Base-by-base conservation (phyloP, 495 filamentous ascomycete genomes). In the Hypoxylon lienhwacheense region DNA sequence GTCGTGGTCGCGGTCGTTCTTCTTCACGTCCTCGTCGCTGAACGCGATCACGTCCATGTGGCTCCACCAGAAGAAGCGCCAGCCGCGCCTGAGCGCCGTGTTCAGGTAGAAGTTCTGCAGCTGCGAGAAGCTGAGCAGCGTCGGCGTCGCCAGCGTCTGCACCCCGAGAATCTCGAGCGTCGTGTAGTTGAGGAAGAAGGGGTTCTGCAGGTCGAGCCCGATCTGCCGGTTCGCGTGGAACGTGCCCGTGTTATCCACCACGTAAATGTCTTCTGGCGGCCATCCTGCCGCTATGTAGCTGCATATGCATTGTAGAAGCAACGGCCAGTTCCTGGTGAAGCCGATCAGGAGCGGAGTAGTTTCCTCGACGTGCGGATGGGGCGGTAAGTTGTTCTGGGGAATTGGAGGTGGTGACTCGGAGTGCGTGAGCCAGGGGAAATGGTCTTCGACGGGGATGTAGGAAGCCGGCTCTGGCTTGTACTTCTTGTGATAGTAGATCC, bases 171-270 rank as follows among this genome's bases (percentile, higher is more conserved):
- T 68, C 0, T 43, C 64, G 0, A 85, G 66, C 32, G 78, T 75
- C 0, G 75, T 73, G 48, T 83, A 73, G 56, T 84, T 80, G 5
- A 85, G 66, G 52, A 77, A 85, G 60, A 85, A 85, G 0, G 82
- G 82, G 47, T 85, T 85, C 36, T 85, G 79, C 0, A 81, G 60
- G 0, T 75, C 75, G 14, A 85, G 67, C 16, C 66, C 61, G 0
- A 68, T 68, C 6, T 73, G 59, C 26, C 59, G 49, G 51, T 85
- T 85, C 1, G 76, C 67, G 42, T 74, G 61, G 74, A 85, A 82
- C 6, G 74, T 73, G 1, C 82, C 82, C 6, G 81, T 85, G 63
- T 85, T 85, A 52, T 85, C 82, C 15, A 85, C 69, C 4, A 85
- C 73, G 45, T 77, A 78, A 48, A 85, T 84, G 47, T 84, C 79